Evolutionary conservation across 495 filamentous ascomycete species (phyloP).

Genomic region (Lasiosphaeriaceae sp.): DNA sequence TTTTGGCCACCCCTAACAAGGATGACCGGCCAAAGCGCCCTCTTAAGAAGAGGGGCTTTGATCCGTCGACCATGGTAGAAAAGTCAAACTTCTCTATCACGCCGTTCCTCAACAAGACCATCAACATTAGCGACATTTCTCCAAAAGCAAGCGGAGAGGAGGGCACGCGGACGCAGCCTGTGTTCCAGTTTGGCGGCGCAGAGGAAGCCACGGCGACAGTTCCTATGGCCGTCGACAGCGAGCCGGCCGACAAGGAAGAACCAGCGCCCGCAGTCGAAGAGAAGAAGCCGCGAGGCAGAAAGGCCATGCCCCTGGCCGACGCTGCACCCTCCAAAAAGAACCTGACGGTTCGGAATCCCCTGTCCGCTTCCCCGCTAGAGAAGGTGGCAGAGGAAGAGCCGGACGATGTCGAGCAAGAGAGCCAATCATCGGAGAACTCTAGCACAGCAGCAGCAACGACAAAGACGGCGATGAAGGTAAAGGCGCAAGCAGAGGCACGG

Average conservation of each 20-base stretch:
- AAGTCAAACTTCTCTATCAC: constrained; percentile 92
- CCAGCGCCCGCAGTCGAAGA: constrained; percentile 9
- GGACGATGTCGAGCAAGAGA: constrained; percentile 22
- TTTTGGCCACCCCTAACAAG: constrained; percentile 33
- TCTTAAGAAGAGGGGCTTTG: constrained; percentile 49
- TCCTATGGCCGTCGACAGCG: constrained; percentile 1
- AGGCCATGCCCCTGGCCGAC: constrained; percentile 31
- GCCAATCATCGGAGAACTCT: constrained; percentile 22
- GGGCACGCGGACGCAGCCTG: constrained; percentile 11
- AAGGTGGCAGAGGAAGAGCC: constrained; percentile 46
- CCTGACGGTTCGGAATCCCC: constrained; percentile 23
- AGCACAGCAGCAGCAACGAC: constrained; percentile 9
- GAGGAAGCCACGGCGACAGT: constrained; percentile 8
- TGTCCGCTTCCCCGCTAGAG: constrained; percentile 33
- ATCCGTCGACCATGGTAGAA: constrained; percentile 62
- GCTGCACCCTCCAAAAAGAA: constrained; percentile 41
- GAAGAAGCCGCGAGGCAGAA: constrained; percentile 39
- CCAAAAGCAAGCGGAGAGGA: constrained; percentile 11
- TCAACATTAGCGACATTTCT: constrained; percentile 39
- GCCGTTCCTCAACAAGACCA: constrained; percentile 79
- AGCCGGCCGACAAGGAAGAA: not conserved
- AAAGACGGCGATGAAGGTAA: not conserved
- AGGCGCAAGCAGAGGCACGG: not conserved
- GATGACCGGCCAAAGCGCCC: constrained; percentile 31
- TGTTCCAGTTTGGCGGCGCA: constrained; percentile 14